Conservation (phyloP, 257 asterid species). For the Primulina tabacum region DNA sequence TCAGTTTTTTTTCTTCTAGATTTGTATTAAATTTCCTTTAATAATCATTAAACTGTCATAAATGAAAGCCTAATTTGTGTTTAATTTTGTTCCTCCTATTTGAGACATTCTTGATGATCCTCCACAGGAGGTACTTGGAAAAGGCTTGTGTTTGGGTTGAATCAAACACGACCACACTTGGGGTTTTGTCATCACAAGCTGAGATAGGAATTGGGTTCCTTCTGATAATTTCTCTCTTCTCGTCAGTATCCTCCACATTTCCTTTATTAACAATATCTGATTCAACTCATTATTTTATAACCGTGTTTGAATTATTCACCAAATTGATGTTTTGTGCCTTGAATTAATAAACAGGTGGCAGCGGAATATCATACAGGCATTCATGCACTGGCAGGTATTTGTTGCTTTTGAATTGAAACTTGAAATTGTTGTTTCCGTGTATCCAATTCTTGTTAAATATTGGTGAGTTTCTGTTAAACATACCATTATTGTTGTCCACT, state of each 20-base stretch:
- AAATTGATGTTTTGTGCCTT: background rate
- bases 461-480: background rate
- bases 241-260: constrained; percentile 49
- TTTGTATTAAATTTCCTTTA: too few species aligned
- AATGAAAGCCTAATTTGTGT: background rate
- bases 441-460: background rate
- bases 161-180: constrained; percentile 74
- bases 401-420: constrained; percentile 14
- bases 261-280: constrained; percentile 20
- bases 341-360: constrained; percentile 66
- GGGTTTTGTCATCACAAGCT: constrained; percentile 78
- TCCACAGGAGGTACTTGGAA: constrained; percentile 89
- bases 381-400: constrained; percentile 93
- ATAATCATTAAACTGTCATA: background rate
- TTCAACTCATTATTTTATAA: constrained; percentile 13
- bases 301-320: background rate
- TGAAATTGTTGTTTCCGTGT: constrained; percentile 11
- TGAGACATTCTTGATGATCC: constrained; percentile 24
- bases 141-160: constrained; percentile 93
- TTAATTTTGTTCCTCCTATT: constrained; percentile 13
- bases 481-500: background rate
- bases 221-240: constrained; percentile 66
- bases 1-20: background rate
- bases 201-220: constrained; percentile 90
- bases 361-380: constrained; percentile 77